Evolutionary conservation across 768 basidiomycete species (phyloP), one percentile per base, ranked within the genome.

Genomic region (Leccinum rimulosum): DNA sequence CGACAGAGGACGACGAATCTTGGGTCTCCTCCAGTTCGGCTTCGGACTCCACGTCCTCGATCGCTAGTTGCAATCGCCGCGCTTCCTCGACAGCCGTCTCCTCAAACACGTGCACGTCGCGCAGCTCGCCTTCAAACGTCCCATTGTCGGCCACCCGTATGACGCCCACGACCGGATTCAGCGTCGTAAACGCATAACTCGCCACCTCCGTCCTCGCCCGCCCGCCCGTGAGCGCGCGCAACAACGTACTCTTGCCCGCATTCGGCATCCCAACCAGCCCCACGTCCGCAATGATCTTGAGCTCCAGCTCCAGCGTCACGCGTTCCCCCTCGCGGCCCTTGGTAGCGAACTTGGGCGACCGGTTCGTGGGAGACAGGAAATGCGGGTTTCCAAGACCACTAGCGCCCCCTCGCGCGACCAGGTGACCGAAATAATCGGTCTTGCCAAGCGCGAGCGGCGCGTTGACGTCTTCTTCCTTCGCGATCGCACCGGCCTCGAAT

Each of bases 181-280:
- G 78, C 1, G 96, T 98, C 19, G 97, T 98, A 74, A 98, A 98
- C 1, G 93, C 89, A 70, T 97, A 97, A 10, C 85, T 82, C 0
- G 95, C 95, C 31, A 98, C 88, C 66, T 91, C 89, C 6, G 85
- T 90, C 70, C 84, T 88, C 11, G 91, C 89, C 28, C 90, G 80
- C 3, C 93, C 88, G 8, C 90, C 91, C 0, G 95, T 97, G 9
- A 98, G 76, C 0, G 94, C 95, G 19, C 92, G 86, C 4, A 98
- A 79, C 2, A 99, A 75, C 0, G 97, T 98, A 73, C 93, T 95
- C 77, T 93, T 91, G 30, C 88, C 96, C 0, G 91, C 93, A 65
- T 98, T 99, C 7, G 97, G 97, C 77, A 97, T 87, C 0, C 97
- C 97, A 2, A 99, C 95, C 19, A 99, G 78, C 0, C 93, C 97